These are phyloP conservation scores for Trichoderma erinaceum DNA, from an alignment of 495 filamentous ascomycete species.

Conservation along the genomic window DNA sequence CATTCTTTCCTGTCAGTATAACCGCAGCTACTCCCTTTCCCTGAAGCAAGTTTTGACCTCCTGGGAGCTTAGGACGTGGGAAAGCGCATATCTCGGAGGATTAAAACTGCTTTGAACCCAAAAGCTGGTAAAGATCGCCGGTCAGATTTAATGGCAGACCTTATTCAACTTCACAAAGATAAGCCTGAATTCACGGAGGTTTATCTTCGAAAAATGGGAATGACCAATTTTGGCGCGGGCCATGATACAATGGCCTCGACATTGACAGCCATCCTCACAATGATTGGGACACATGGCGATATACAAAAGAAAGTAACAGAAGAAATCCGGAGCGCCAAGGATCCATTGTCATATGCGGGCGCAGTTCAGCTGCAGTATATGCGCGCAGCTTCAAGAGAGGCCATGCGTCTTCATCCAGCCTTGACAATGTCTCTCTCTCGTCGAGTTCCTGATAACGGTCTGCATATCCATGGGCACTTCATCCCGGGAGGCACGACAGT, in stretches of 20 bases:
- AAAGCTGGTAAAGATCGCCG: not conserved
- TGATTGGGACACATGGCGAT: constrained; percentile 26
- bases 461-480: constrained; percentile 42
- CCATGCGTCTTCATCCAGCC: constrained; percentile 54
- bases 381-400: constrained; percentile 57
- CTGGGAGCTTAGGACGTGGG: constrained; percentile 23
- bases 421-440: constrained; percentile 52
- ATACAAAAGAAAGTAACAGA: constrained; percentile 22
- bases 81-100: constrained; percentile 24
- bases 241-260: constrained; percentile 46
- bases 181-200: constrained; percentile 31
- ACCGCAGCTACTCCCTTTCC: not conserved
- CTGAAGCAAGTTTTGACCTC: not conserved
- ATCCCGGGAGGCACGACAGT: constrained; percentile 51
- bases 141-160: constrained; percentile 30
- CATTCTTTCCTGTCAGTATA: constrained; percentile 31
- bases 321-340: constrained; percentile 22
- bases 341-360: constrained; percentile 12
- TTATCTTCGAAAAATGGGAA: constrained; percentile 38
- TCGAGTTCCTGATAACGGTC: constrained; percentile 45
- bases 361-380: constrained; percentile 41
- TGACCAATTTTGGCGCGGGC: constrained; percentile 44
- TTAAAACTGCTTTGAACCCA: constrained; percentile 20
- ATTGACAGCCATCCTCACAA: constrained; percentile 32
- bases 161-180: constrained; percentile 32